Conservation (phyloP, 1,284 basidiomycete species). For the Veloporphyrellus conicus region DNA sequence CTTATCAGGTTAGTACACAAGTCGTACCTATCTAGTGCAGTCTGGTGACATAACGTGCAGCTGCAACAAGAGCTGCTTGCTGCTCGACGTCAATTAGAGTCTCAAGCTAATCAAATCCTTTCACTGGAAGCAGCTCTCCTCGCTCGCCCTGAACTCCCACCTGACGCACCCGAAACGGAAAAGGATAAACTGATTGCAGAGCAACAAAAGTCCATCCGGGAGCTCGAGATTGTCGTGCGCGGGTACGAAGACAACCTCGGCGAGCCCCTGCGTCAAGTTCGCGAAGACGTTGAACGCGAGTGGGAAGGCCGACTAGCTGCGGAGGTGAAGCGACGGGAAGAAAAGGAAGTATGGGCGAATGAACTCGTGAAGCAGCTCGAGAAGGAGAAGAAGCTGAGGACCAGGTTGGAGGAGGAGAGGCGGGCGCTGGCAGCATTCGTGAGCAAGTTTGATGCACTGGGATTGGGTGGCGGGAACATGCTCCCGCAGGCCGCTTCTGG, state of each 20-base stretch:
- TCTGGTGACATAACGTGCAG: constrained; percentile 35
- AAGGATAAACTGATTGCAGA: constrained; percentile 69
- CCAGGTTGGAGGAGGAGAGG: constrained; percentile 69
- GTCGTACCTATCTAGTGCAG: neutral
- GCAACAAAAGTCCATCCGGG: constrained; percentile 63
- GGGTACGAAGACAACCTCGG: constrained; percentile 70
- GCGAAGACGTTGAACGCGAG: constrained; percentile 79
- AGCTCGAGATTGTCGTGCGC: constrained; percentile 64
- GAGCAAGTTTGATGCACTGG: constrained; percentile 68
- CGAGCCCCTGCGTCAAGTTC: constrained; percentile 65
- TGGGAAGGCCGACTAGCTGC: constrained; percentile 62
- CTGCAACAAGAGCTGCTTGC: constrained; percentile 82
- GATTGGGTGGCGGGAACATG: constrained; percentile 40
- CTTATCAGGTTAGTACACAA: constrained; percentile 58
- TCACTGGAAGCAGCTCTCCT: constrained; percentile 70
- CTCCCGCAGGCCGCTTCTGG: constrained; percentile 31
- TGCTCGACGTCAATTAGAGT: constrained; percentile 68
- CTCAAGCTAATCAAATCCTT: constrained; percentile 76
- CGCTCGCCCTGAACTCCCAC: constrained; percentile 56
- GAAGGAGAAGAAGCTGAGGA: constrained; percentile 65
- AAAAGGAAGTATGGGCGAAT: constrained; percentile 66
- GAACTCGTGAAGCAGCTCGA: constrained; percentile 70
- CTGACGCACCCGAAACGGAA: constrained; percentile 57
- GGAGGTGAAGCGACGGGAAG: constrained; percentile 56
- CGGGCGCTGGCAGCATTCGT: constrained; percentile 72